These are phyloP conservation scores for Globisporangium cystogenes DNA, from an alignment of 352 stramenopile genomes.

Conservation along the genomic window DNA sequence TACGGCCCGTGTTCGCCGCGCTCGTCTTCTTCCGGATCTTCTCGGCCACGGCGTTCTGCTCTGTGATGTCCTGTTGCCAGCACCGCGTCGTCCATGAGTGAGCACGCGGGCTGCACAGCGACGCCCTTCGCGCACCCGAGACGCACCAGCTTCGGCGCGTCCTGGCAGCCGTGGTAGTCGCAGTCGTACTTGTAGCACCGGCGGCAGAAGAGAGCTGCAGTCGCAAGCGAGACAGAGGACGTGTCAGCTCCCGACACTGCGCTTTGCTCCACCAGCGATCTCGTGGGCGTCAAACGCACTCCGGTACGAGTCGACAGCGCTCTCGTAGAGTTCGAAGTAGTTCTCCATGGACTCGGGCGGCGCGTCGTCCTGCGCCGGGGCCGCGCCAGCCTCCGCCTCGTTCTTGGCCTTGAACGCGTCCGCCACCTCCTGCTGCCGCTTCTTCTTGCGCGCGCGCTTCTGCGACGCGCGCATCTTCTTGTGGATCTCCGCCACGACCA, in stretches of 20 bases:
- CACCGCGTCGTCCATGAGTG: not conserved
- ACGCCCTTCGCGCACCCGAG: not conserved
- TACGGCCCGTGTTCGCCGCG: conserved; percentile 46
- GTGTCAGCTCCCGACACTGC: not conserved
- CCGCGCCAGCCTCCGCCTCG: not conserved
- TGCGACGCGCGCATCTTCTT: conserved; percentile 39
- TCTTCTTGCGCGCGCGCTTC: conserved; percentile 33
- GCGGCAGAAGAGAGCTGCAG: conserved; percentile 64
- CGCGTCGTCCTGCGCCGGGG: not conserved
- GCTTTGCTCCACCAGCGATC: not conserved
- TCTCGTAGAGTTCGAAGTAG: conserved; percentile 52
- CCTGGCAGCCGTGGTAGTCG: conserved; percentile 67
- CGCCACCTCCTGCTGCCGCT: conserved; percentile 16
- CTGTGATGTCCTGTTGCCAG: conserved; percentile 34
- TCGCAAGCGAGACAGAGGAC: not conserved
- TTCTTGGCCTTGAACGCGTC: conserved; percentile 7
- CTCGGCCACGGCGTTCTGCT: conserved; percentile 56
- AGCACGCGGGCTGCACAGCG: not conserved
- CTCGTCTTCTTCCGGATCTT: conserved; percentile 31
- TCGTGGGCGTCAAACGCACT: conserved; percentile 22
- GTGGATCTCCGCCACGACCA: conserved; percentile 64
- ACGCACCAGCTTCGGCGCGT: conserved; percentile 52
- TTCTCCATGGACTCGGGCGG: conserved; percentile 23
- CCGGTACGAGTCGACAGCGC: conserved; percentile 57
- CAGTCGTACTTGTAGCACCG: conserved; percentile 84